Conservation (phyloP, 2,329 filamentous ascomycete genomes). For the Cordyceps fumosorosea region DNA sequence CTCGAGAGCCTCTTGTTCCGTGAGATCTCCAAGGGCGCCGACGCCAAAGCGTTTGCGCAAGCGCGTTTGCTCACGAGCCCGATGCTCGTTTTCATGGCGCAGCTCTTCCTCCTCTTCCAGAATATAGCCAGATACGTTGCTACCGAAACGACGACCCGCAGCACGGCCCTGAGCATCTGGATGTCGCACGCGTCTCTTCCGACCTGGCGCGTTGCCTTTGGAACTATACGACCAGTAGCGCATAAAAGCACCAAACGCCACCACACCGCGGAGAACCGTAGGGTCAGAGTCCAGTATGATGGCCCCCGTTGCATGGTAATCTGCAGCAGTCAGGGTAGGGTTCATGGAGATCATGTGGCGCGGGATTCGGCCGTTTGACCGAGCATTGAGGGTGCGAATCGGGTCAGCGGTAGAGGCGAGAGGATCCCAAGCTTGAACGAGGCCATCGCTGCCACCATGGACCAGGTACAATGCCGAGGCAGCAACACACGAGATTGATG, state of each 20-base stretch:
- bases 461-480: slow-evolving; percentile 82
- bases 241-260: slow-evolving; percentile 79
- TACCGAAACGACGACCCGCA: slow-evolving; percentile 50
- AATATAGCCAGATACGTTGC: slow-evolving; percentile 73
- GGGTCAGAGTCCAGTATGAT: slow-evolving; percentile 84
- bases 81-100: slow-evolving; percentile 61
- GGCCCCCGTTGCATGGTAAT: slow-evolving; percentile 74
- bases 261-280: slow-evolving; percentile 75
- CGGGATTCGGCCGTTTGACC: slow-evolving; percentile 74
- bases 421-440: slow-evolving; percentile 97
- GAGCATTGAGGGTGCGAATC: slow-evolving; percentile 79
- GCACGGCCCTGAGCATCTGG: slow-evolving; percentile 50
- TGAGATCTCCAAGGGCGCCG: slow-evolving; percentile 58
- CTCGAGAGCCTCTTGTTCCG: slow-evolving; percentile 57
- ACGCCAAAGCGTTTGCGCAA: slow-evolving; percentile 79
- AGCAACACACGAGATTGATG: slow-evolving; percentile 75
- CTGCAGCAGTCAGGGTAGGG: slow-evolving; percentile 58
- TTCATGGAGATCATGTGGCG: slow-evolving; percentile 56
- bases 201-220: slow-evolving; percentile 65
- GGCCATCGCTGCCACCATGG: slow-evolving; percentile 87
- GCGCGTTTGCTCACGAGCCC: slow-evolving; percentile 60
- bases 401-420: slow-evolving; percentile 72
- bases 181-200: slow-evolving; percentile 72
- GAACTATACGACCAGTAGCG: slow-evolving; percentile 94
- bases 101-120: slow-evolving; percentile 79